Percentiles rank a stretch among this genome's conserved stretches.
phyloP scores from a whole-genome alignment of 495 filamentous ascomycete species.

The Neurospora sp. region DNA sequence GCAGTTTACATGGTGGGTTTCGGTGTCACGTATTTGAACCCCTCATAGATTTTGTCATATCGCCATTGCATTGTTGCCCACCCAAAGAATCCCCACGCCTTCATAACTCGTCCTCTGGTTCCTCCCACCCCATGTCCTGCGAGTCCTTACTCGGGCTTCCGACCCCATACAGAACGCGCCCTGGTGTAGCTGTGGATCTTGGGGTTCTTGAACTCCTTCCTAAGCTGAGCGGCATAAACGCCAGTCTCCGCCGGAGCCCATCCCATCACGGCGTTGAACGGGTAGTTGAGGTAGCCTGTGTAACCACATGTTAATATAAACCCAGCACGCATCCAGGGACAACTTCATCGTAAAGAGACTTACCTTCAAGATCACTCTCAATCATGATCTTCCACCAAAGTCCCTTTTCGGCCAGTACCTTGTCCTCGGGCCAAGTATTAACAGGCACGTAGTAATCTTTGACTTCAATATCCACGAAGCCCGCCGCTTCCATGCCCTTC shows the following conservation, averaged over 20 bases:
- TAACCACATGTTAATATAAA: neutral
- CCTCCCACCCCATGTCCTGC: neutral
- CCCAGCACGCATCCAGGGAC: conserved; percentile 3
- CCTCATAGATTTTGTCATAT: neutral
- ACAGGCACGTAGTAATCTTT: conserved; percentile 11
- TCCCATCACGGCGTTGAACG: conserved; percentile 13
- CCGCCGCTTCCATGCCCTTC: conserved; percentile 30
- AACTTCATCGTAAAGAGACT: neutral
- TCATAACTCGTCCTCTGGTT: neutral
- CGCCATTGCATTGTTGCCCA: neutral
- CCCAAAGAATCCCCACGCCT: neutral
- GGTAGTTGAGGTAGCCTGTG: neutral
- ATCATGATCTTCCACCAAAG: conserved; percentile 17
- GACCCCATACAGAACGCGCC: conserved; percentile 22
- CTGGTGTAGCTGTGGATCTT: conserved; percentile 20
- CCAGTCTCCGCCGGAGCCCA: conserved; percentile 24
- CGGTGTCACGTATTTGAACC: neutral
- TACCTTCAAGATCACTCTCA: conserved; percentile 25
- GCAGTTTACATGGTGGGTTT: accelerated
- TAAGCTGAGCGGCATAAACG: conserved; percentile 25
- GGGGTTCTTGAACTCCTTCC: conserved; percentile 20
- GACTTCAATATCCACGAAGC: conserved; percentile 34
- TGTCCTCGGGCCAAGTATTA: conserved; percentile 15
- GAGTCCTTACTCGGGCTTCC: conserved; percentile 17
- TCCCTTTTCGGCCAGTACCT: conserved; percentile 40